These are phyloP conservation scores for Sporothrix pallida DNA, from an alignment of 2,329 filamentous ascomycete species.

Conservation along the genomic window DNA sequence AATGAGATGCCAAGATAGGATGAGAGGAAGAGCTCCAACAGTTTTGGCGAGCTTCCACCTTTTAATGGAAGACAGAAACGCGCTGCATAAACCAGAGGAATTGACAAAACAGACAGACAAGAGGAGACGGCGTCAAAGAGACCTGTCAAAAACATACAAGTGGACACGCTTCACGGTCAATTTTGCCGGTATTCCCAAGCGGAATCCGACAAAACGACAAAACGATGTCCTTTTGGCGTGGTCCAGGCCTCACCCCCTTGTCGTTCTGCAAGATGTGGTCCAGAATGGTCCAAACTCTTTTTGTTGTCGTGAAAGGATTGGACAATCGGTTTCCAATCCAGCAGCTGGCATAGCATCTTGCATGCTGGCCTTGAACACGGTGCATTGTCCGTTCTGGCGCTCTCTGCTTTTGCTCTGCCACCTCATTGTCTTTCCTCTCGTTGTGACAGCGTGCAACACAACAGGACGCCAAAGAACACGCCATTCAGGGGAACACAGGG, in stretches of 20 bases:
- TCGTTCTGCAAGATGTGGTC: constrained; percentile 3
- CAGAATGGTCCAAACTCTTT: neutral
- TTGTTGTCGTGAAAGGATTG: constrained; percentile 10
- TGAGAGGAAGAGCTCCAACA: neutral
- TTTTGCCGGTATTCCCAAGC: constrained; percentile 13
- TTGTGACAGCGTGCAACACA: neutral
- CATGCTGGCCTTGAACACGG: neutral
- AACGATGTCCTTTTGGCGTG: neutral
- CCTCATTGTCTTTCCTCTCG: neutral
- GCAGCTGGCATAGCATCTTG: neutral
- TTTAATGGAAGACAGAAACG: constrained; percentile 5
- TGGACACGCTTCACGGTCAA: neutral
- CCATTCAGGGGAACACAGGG: neutral
- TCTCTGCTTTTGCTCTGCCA: neutral
- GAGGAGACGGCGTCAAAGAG: constrained; percentile 21
- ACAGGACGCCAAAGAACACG: neutral
- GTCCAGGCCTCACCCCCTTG: neutral
- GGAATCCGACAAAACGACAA: neutral
- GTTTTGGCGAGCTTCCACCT: neutral
- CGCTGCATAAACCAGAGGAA: neutral
- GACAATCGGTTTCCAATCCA: constrained; percentile 20
- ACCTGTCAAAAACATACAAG: constrained; percentile 11
- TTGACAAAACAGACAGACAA: neutral
- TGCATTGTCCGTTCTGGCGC: constrained; percentile 5
- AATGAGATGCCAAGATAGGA: constrained; percentile 1